phyloP scores from a whole-genome alignment of 805 yeast species.

The Teunomyces tritomae region DNA sequence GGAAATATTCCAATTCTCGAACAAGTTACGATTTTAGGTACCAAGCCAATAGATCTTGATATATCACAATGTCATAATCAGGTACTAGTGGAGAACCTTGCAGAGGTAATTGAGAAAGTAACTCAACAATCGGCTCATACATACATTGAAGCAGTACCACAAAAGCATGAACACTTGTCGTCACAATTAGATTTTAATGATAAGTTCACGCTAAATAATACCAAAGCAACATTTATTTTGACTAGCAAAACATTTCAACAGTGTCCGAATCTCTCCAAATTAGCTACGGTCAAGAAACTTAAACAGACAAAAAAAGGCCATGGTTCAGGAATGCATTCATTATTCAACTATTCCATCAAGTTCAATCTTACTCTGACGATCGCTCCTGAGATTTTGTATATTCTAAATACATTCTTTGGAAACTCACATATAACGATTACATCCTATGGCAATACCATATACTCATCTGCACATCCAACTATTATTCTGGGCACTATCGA shows the following conservation, averaged over 20 bases:
- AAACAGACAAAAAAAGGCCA: slow-evolving; percentile 18
- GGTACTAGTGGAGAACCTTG: not conserved
- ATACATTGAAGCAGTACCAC: not conserved
- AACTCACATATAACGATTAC: slow-evolving; percentile 1
- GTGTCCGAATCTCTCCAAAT: slow-evolving; percentile 8
- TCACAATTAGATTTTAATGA: not conserved
- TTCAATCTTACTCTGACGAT: slow-evolving; percentile 2
- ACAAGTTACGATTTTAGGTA: not conserved
- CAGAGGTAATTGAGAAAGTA: slow-evolving; percentile 9
- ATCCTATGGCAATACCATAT: not conserved
- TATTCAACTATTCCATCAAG: slow-evolving; percentile 9
- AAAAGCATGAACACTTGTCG: not conserved
- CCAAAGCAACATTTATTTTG: slow-evolving; percentile 3
- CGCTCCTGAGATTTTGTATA: slow-evolving; percentile 4
- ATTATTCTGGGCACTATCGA: not conserved
- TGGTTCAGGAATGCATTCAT: slow-evolving; percentile 15
- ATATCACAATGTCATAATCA: not conserved
- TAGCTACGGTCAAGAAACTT: slow-evolving; percentile 10
- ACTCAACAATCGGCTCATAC: not conserved
- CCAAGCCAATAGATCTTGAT: not conserved
- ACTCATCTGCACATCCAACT: not conserved
- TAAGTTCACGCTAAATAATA: slow-evolving; percentile 1
- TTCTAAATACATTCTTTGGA: slow-evolving; percentile 3
- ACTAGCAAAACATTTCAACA: slow-evolving; percentile 7
- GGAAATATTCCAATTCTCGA: not conserved